Percentiles rank a stretch among this genome's conserved stretches.
phyloP scores from a whole-genome alignment of 192 early-diverging fungal species.

The Coemansia sp. region DNA sequence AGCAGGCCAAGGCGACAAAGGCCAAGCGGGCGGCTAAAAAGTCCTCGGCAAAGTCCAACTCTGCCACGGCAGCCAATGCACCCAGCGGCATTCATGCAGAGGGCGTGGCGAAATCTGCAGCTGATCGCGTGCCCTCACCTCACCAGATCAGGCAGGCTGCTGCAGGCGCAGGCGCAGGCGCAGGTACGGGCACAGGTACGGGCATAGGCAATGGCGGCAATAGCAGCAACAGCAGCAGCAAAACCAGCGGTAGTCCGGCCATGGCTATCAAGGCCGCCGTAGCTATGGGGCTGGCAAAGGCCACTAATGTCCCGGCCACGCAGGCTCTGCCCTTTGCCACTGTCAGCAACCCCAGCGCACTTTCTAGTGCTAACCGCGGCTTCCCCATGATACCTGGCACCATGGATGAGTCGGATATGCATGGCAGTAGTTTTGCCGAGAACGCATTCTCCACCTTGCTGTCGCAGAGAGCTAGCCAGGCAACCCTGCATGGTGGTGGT shows the following conservation, averaged over 20 bases:
- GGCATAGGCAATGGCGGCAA: slow-evolving; percentile 2
- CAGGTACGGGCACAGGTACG: neutral
- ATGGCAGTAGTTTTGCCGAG: slow-evolving; percentile 10
- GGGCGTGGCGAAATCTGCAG: neutral
- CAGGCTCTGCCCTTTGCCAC: too few relatives aligned
- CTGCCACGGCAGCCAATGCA: neutral
- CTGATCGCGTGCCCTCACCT: too few relatives aligned
- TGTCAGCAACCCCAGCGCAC: too few relatives aligned
- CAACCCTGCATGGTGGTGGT: slow-evolving; percentile 6
- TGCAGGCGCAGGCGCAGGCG: neutral
- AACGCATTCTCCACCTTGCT: slow-evolving; percentile 25
- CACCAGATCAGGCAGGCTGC: too few relatives aligned
- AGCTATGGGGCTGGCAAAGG: too few relatives aligned
- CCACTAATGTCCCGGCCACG: too few relatives aligned
- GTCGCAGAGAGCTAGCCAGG: slow-evolving; percentile 20
- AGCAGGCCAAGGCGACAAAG: slow-evolving; percentile 25
- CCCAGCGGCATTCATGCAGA: neutral
- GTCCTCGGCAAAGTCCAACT: slow-evolving; percentile 6
- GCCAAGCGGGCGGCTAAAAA: slow-evolving; percentile 25
- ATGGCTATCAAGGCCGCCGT: slow-evolving; percentile 17
- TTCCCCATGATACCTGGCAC: too few relatives aligned
- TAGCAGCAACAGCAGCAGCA: slow-evolving; percentile 13
- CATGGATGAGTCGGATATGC: too few relatives aligned
- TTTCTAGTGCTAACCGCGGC: too few relatives aligned
- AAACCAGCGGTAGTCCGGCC: slow-evolving; percentile 15